These are phyloP conservation scores for Phytomonas sp. DNA, from an alignment of 208 protist species.

Conservation along the genomic window DNA sequence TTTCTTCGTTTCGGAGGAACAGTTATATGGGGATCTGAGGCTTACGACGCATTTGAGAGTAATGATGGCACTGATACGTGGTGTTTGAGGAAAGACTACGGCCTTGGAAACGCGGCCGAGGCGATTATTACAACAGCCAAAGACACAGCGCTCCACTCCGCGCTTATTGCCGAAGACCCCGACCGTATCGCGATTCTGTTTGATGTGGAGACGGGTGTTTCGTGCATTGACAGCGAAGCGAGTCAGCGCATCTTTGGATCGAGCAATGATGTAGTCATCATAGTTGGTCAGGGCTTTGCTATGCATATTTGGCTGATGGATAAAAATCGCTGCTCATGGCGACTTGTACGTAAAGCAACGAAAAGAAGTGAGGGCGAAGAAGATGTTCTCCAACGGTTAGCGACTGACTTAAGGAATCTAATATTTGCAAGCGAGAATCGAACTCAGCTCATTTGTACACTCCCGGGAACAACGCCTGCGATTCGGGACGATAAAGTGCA, in stretches of 20 bases:
- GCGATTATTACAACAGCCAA: slow-evolving; percentile 55
- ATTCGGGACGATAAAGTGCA: slow-evolving; percentile 46
- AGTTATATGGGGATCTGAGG: slow-evolving; percentile 52
- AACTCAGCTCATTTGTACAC: slow-evolving; percentile 14
- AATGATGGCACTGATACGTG: slow-evolving; percentile 57
- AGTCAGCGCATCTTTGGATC: slow-evolving; percentile 26
- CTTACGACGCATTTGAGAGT: slow-evolving; percentile 52
- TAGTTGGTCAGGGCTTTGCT: slow-evolving; percentile 42
- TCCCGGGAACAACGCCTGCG: slow-evolving; percentile 62
- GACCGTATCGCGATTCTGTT: slow-evolving; percentile 51
- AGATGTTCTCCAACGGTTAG: slow-evolving; percentile 12
- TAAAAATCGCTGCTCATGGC: slow-evolving; percentile 29
- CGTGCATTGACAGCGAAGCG: slow-evolving; percentile 8
- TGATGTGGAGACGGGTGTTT: slow-evolving; percentile 44
- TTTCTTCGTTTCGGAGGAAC: slow-evolving; percentile 68
- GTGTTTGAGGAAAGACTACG: slow-evolving; percentile 67
- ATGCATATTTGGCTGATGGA: slow-evolving; percentile 51
- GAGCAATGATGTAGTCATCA: slow-evolving; percentile 37
- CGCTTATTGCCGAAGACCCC: slow-evolving; percentile 61
- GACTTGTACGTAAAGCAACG: slow-evolving; percentile 21
- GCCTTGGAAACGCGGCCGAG: slow-evolving; percentile 43
- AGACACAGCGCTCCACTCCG: slow-evolving; percentile 18
- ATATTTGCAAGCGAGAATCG: slow-evolving; percentile 24
- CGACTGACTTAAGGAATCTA: slow-evolving; percentile 15
- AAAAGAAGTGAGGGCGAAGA: neutral